Base-by-base conservation (phyloP, 2,329 filamentous ascomycete species). In the Elsinoe australis region DNA sequence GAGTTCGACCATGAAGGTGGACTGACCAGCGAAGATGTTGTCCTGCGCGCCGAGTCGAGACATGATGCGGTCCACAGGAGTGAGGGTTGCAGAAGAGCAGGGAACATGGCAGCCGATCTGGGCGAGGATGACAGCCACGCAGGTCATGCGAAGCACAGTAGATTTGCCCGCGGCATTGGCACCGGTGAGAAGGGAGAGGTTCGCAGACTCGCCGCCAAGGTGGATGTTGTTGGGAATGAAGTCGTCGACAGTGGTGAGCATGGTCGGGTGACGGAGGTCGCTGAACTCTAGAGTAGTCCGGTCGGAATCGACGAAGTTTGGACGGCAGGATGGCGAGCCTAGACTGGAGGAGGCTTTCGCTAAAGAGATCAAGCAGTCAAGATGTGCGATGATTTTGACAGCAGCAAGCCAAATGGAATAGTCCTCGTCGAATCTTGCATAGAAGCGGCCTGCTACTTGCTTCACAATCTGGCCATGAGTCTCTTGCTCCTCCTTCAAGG, bases 121-220 rank as follows among this genome's bases (percentile, higher is more conserved):
- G 0, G 92, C 92, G 79, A 98, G 89, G 58, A 98, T 96, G 42
- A 95, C 90, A 0, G 92, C 92, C 39, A 92, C 81, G 59, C 92
- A 98, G 2, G 90, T 94, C 92, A 96, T 96, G 61, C 92, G 81
- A 24, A 98, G 76, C 34, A 98, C 80, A 1, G 92, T 98, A 1
- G 92, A 96, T 69, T 98, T 98, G 61, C 92, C 92, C 41, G 92
- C 92, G 6, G 92, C 92, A 61, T 98, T 98, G 52, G 92, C 92
- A 62, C 92, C 92, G 1, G 92, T 98, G 31, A 98, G 76, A 22
- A 98, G 73, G 57, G 86, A 88, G 58, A 98, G 90, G 59, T 90
- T 95, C 47, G 87, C 74, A 5, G 75, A 72, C 7, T 82, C 72
- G 4, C 92, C 92, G 51, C 92, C 92, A 2, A 98, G 79, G 51